These are phyloP conservation scores for Ceratobasidium papillatum DNA, from an alignment of 1,284 basidiomycete genomes.

Conservation along the genomic window DNA sequence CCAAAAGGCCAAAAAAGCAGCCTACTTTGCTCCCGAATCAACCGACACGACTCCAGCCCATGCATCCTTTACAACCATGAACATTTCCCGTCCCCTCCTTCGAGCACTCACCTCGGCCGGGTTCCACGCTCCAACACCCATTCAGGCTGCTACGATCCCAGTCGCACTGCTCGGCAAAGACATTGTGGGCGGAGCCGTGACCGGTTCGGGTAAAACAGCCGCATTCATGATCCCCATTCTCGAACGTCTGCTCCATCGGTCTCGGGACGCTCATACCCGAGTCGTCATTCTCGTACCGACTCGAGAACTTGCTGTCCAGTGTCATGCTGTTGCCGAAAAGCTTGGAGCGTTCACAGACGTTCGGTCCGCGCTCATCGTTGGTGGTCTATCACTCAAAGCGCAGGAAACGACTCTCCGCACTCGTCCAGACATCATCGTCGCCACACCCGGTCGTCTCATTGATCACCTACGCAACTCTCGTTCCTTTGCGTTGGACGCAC, in stretches of 20 bases:
- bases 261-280: conserved; percentile 89
- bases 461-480: conserved; percentile 97
- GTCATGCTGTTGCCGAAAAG: conserved; percentile 88
- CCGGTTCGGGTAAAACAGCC: conserved; percentile 96
- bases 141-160: conserved; percentile 92
- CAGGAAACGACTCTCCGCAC: conserved; percentile 87
- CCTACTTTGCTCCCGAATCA: conserved; percentile 72
- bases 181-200: conserved; percentile 93
- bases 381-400: conserved; percentile 89
- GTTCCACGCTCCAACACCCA: conserved; percentile 90
- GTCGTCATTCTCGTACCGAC: conserved; percentile 94
- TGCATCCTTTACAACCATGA: conserved; percentile 85
- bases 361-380: conserved; percentile 86
- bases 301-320: conserved; percentile 93
- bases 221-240: conserved; percentile 95
- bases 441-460: conserved; percentile 95
- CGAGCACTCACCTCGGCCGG: conserved; percentile 85
- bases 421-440: conserved; percentile 91
- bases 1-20: conserved; percentile 81
- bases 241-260: conserved; percentile 89
- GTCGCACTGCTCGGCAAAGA: conserved; percentile 94
- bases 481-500: conserved; percentile 89
- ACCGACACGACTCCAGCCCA: conserved; percentile 57
- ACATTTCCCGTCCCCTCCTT: conserved; percentile 87
- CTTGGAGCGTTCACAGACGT: conserved; percentile 89